Percentiles rank a stretch among this genome's conserved stretches.
Evolutionary conservation across 2,329 filamentous ascomycete genomes (phyloP).

Genomic region (Nemania bipapillata): DNA sequence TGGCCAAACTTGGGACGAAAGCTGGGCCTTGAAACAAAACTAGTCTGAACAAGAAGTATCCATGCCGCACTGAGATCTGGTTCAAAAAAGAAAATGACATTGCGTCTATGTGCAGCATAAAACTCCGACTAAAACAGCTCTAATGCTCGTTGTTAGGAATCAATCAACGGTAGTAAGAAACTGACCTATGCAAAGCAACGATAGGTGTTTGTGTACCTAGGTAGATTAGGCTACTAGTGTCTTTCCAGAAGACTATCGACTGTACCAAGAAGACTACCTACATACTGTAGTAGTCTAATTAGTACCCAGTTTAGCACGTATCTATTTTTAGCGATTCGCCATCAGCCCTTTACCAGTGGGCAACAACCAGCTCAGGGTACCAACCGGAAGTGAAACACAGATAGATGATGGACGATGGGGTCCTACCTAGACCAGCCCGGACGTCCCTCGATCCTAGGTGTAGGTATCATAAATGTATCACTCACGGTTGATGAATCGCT

Average conservation of each 20-base stretch:
- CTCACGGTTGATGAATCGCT: neutral
- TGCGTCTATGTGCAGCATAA: neutral
- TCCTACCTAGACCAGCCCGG: neutral
- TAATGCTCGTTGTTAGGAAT: neutral
- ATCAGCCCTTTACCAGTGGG: neutral
- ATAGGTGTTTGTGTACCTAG: neutral
- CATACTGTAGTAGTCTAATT: too few species aligned
- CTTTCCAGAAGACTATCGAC: neutral
- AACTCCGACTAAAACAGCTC: neutral
- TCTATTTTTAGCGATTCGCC: slow-evolving; percentile 23
- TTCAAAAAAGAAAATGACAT: neutral
- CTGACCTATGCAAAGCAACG: neutral
- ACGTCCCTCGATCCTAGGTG: too few species aligned
- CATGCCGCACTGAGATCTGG: too few species aligned
- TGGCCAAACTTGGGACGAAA: neutral
- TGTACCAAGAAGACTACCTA: too few species aligned
- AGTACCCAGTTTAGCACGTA: neutral
- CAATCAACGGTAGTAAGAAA: neutral
- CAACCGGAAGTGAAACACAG: neutral
- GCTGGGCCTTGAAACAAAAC: slow-evolving; percentile 16
- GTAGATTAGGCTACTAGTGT: neutral
- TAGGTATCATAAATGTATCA: neutral
- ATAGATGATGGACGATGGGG: neutral
- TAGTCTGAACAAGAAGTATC: slow-evolving; percentile 6
- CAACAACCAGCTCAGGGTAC: neutral